These are phyloP conservation scores for Fusarium illudens DNA, from an alignment of 2,329 filamentous ascomycete species.

Conservation along the genomic window DNA sequence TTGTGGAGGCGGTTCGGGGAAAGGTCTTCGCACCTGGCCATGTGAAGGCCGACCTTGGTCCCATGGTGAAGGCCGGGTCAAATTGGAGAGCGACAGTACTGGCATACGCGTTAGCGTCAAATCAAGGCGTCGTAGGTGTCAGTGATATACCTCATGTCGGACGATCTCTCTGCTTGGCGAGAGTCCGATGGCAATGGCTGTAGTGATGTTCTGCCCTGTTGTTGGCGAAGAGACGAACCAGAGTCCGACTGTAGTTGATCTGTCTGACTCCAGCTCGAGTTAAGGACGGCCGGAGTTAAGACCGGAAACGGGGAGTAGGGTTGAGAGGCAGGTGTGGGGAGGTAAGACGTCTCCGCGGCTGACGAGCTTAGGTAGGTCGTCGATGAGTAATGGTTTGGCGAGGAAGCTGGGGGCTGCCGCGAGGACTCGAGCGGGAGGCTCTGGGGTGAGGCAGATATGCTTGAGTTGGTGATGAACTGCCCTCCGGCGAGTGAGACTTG, in stretches of 20 bases:
- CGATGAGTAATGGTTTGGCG: constrained; percentile 38
- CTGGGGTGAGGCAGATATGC: constrained; percentile 38
- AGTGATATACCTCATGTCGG: constrained; percentile 37
- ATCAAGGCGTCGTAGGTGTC: background rate
- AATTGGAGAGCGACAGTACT: constrained; percentile 62
- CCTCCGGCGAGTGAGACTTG: constrained; percentile 32
- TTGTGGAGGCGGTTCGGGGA: background rate
- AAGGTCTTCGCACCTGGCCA: constrained; percentile 56
- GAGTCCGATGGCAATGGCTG: constrained; percentile 24
- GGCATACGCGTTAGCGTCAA: constrained; percentile 22
- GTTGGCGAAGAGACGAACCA: constrained; percentile 27
- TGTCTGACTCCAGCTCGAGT: constrained; percentile 37
- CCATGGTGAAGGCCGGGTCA: constrained; percentile 62
- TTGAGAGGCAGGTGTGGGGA: constrained; percentile 38
- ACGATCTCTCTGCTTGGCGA: constrained; percentile 22
- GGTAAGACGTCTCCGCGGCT: constrained; percentile 36
- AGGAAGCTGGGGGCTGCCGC: constrained; percentile 34
- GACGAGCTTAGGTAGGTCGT: constrained; percentile 36
- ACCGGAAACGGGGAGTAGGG: constrained; percentile 39
- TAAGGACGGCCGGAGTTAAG: constrained; percentile 31
- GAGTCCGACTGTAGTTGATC: constrained; percentile 30
- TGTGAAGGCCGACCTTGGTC: constrained; percentile 58
- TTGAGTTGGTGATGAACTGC: constrained; percentile 33
- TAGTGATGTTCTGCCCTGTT: constrained; percentile 14
- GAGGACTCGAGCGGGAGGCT: constrained; percentile 30